These are phyloP conservation scores for Picea glauca DNA, from an alignment of 75 land plant species.

Conservation along the genomic window DNA sequence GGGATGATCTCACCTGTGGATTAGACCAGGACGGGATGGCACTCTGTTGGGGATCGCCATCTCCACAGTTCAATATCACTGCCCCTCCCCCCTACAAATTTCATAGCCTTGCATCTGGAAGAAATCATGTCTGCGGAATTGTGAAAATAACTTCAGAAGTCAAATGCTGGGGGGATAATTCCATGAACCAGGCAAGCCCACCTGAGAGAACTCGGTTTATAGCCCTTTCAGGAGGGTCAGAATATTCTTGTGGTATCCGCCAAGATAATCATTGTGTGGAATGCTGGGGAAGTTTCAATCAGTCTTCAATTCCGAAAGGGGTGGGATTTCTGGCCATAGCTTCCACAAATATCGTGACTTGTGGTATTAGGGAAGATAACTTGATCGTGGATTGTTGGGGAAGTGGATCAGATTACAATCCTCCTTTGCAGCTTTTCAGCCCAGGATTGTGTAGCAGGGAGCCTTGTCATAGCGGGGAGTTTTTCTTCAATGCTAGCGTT, in stretches of 20 bases:
- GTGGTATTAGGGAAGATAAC: slow-evolving; percentile 66
- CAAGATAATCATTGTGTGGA: slow-evolving; percentile 47
- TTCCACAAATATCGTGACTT: slow-evolving; percentile 41
- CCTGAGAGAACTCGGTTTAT: slow-evolving; percentile 33
- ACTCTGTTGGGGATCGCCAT: slow-evolving; percentile 53
- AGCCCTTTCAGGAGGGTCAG: slow-evolving; percentile 40
- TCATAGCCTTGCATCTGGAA: slow-evolving; percentile 33
- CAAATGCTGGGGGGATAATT: slow-evolving; percentile 52
- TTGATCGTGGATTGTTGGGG: slow-evolving; percentile 69
- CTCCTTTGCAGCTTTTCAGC: slow-evolving; percentile 64
- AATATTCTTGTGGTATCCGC: slow-evolving; percentile 62
- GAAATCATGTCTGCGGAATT: slow-evolving; percentile 49
- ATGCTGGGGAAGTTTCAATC: slow-evolving; percentile 67
- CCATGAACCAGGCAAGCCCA: slow-evolving; percentile 11
- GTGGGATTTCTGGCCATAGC: slow-evolving; percentile 53
- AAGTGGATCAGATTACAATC: slow-evolving; percentile 27
- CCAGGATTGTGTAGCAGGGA: slow-evolving; percentile 51
- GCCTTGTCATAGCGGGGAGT: slow-evolving; percentile 34
- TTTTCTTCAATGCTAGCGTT: slow-evolving; percentile 49
- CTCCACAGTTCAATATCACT: slow-evolving; percentile 21
- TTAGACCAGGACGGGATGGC: slow-evolving; percentile 24
- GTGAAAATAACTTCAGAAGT: slow-evolving; percentile 17
- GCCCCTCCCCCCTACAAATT: slow-evolving; percentile 14
- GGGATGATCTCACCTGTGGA: slow-evolving; percentile 54
- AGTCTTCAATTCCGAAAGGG: slow-evolving; percentile 34